Percentiles rank a stretch among this genome's conserved stretches.
These are phyloP conservation scores for Acer negundo DNA, from an alignment of 345 rosid species.

Conservation along the genomic window DNA sequence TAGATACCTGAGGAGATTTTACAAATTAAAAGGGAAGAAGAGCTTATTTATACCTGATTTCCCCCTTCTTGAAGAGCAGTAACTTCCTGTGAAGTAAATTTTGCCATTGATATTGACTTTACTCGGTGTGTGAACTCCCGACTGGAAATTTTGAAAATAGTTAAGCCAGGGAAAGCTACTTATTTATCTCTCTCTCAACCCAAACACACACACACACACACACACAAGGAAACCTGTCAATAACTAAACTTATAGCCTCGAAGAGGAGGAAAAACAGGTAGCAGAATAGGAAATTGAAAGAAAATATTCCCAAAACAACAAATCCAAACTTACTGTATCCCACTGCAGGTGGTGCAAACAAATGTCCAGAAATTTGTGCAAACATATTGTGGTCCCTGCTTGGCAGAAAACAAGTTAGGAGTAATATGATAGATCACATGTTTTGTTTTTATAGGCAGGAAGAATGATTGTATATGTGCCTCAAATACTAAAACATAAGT, in stretches of 20 bases:
- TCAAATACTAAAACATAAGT: background rate
- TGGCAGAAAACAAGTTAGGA: constrained; percentile 27
- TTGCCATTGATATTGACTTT: constrained; percentile 94
- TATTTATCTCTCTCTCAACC: constrained; percentile 1
- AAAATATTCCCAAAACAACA: background rate
- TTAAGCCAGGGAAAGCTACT: constrained; percentile 15
- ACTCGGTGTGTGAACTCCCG: constrained; percentile 98
- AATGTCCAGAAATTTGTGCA: constrained; percentile 97
- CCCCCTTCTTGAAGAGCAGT: constrained; percentile 88
- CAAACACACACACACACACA: background rate
- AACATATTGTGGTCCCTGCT: constrained; percentile 98
- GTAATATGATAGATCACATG: background rate
- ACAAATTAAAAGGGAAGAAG: constrained; percentile 5
- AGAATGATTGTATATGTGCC: background rate
- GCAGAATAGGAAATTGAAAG: constrained; percentile 7
- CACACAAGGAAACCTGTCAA: background rate
- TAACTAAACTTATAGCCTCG: background rate
- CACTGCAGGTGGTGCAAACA: constrained; percentile 95
- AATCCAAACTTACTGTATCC: constrained; percentile 78
- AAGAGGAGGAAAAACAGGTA: constrained; percentile 5
- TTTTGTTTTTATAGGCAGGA: constrained; percentile 6
- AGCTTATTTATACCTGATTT: constrained; percentile 63
- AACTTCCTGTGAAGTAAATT: constrained; percentile 88
- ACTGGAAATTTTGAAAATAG: constrained; percentile 39
- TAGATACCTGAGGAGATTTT: background rate